Conservation (phyloP, 1,139 yeast genomes). For the Candida neerlandica region DNA sequence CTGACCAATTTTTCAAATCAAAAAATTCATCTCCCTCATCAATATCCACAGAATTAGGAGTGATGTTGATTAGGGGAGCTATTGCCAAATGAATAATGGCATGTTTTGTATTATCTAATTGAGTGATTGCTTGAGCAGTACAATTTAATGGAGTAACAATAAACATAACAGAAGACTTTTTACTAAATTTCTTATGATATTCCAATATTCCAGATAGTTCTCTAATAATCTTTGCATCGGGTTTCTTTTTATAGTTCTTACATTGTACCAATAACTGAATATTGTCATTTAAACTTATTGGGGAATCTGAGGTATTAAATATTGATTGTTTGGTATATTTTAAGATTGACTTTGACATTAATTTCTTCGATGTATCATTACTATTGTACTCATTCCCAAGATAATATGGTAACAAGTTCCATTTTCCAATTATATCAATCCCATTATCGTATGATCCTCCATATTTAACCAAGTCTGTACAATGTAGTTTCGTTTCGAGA, state of each 20-base stretch:
- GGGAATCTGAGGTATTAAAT: not conserved
- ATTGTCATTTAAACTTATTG: slow-evolving; percentile 28
- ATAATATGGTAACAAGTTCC: slow-evolving; percentile 49
- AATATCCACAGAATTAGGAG: not conserved
- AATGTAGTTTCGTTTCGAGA: slow-evolving; percentile 41
- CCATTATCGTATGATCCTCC: slow-evolving; percentile 82
- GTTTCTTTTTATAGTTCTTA: slow-evolving; percentile 49
- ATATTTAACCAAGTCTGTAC: slow-evolving; percentile 40
- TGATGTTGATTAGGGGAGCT: slow-evolving; percentile 26
- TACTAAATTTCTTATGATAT: slow-evolving; percentile 29
- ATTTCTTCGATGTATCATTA: not conserved
- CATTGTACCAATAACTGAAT: slow-evolving; percentile 58
- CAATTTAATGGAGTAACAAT: slow-evolving; percentile 61
- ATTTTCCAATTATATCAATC: slow-evolving; percentile 63
- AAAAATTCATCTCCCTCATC: slow-evolving; percentile 27
- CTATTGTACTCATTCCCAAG: slow-evolving; percentile 1
- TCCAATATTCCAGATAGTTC: slow-evolving; percentile 61
- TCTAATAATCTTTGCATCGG: slow-evolving; percentile 55
- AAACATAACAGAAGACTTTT: slow-evolving; percentile 24
- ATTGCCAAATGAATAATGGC: slow-evolving; percentile 59
- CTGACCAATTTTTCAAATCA: slow-evolving; percentile 33
- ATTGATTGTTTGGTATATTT: slow-evolving; percentile 19
- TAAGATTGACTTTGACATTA: slow-evolving; percentile 13
- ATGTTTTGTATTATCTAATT: slow-evolving; percentile 53
- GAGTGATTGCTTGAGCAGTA: slow-evolving; percentile 59